These are phyloP conservation scores for Eutypella sp. DNA, from an alignment of 2,329 filamentous ascomycete genomes.

Conservation along the genomic window DNA sequence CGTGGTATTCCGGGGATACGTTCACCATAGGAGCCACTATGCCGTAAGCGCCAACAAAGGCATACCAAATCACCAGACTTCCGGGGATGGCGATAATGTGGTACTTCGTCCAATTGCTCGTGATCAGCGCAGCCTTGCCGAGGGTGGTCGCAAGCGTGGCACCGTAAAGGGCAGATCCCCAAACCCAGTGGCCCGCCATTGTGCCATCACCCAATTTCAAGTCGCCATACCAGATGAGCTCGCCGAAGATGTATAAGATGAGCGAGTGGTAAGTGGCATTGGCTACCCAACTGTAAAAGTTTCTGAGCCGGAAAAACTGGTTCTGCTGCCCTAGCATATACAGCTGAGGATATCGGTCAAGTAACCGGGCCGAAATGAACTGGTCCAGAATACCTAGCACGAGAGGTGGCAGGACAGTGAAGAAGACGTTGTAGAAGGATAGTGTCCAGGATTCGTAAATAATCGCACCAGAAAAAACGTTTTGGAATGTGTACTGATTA, in stretches of 20 bases:
- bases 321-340: conserved; percentile 92
- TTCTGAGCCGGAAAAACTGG: conserved; percentile 86
- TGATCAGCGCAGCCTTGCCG: conserved; percentile 89
- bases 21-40: conserved; percentile 76
- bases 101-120: conserved; percentile 98
- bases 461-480: conserved; percentile 93
- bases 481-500: conserved; percentile 86
- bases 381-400: conserved; percentile 96
- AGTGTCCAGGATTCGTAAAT: conserved; percentile 99
- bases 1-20: conserved; percentile 79
- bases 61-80: conserved; percentile 85
- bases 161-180: conserved; percentile 93
- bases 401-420: conserved; percentile 88
- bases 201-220: conserved; percentile 73
- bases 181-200: conserved; percentile 91
- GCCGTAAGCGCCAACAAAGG: conserved; percentile 83
- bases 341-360: conserved; percentile 93
- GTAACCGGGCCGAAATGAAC: conserved; percentile 86
- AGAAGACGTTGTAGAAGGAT: conserved; percentile 99
- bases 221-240: conserved; percentile 79
- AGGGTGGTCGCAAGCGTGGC: conserved; percentile 90
- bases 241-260: conserved; percentile 79
- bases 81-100: conserved; percentile 93
- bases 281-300: conserved; percentile 86
- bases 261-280: conserved; percentile 96